Base-by-base conservation (phyloP, 2,329 filamentous ascomycete genomes). In the Pseudocercospora fuligena region DNA sequence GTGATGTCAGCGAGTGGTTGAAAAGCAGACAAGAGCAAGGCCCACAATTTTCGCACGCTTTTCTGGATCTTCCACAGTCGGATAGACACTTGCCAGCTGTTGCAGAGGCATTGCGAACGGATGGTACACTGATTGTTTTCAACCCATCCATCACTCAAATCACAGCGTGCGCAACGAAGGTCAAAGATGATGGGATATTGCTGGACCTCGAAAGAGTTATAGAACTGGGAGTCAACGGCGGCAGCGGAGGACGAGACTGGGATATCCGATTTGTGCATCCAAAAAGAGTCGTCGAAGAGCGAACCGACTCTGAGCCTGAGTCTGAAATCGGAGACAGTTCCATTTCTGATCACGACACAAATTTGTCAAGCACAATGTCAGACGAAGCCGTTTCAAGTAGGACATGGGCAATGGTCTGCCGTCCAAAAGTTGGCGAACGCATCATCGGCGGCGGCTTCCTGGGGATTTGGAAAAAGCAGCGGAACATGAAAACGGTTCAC, bases 71-170 rank as follows among this genome's bases (percentile, higher is more conserved):
- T 66, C 91, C 92, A 0, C 84, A 83, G 31, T 85, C 89, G 1
- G 82, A 92, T 61, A 70, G 76, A 11, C 83, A 87, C 68, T 68
- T 88, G 16, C 78, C 79, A 1, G 80, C 80, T 27, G 81, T 89
- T 23, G 80, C 85, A 5, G 75, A 82, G n/a, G 87, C 88, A 14
- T 78, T 95, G 61, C 86, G 86, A 46, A 83, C 86, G 1, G 86
- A 91, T 73, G 91, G 89, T 0, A 81, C 86, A 8, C 80, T 94
- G 33, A 82, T 90, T 14, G 83, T 93, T 1, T 95, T 93, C 80
- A 89, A 88, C 70, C 92, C 92, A 0, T 92, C 88, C 72, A 88
- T 95, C 66, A 93, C 91, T 9, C 92, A 94, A 77, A 90, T 94
- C 63, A 88, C 85, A 47, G 85, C 88, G 5, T 91, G 89, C 66